phyloP scores from a whole-genome alignment of 23 red algal species.

The Gracilaria gracilis region DNA sequence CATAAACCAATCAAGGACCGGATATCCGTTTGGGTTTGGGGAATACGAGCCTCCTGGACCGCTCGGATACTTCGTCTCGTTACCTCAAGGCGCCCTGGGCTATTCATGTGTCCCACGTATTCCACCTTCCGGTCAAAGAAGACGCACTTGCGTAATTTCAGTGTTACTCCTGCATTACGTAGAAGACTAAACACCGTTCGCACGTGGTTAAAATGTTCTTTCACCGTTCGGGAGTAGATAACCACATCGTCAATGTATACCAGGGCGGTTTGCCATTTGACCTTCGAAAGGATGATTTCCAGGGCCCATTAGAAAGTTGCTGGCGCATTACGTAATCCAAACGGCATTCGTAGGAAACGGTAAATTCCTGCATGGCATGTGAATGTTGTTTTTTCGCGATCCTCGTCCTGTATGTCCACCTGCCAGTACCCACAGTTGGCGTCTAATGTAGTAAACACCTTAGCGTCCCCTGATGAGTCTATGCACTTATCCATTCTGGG shows the following conservation, averaged over 20 bases:
- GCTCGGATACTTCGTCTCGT: not conserved
- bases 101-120: constrained; percentile 29
- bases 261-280: not conserved
- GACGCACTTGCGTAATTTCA: constrained; percentile 12
- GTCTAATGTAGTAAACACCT: constrained; percentile 44
- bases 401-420: no score
- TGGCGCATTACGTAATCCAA: not conserved
- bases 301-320: constrained; percentile 20
- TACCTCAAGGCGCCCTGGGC: constrained; percentile 5
- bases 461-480: constrained; percentile 20
- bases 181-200: not conserved
- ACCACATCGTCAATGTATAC: constrained; percentile 15
- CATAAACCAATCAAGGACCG: constrained; percentile 31
- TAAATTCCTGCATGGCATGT: no score
- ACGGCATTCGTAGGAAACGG: constrained; percentile 7
- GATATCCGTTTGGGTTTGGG: constrained; percentile 20
- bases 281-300: not conserved
- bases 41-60: not conserved
- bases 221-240: not conserved
- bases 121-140: not conserved
- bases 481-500: constrained; percentile 56
- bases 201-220: constrained; percentile 2
- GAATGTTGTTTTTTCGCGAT: no score
- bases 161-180: not conserved
- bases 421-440: constrained; percentile 29